Base-by-base conservation (phyloP, 768 basidiomycete genomes). In the Hortiboletus flavorubellus region DNA sequence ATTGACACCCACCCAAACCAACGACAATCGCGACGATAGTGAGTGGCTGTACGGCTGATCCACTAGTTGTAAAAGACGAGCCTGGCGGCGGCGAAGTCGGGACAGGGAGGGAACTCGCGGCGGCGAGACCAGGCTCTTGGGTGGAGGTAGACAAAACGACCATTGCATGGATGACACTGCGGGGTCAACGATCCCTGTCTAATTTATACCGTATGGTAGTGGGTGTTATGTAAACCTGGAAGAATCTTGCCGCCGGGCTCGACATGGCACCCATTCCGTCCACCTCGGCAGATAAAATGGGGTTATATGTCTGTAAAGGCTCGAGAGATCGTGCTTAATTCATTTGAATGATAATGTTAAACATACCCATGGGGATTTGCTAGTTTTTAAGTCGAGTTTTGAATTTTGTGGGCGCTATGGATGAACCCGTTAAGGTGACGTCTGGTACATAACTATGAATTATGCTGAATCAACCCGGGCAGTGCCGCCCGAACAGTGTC, bases 1-100 rank as follows among this genome's bases (percentile, higher is more conserved):
- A 2, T 8, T 0, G 15, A 46, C 21, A 51, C 62, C 15, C 40
- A 65, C 64, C 53, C 34, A 61, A 16, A 12, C 64, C 53, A 6
- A 64, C 15, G 30, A 61, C 49, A 30, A 60, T 59, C 1, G 43
- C 53, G 2, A 50, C 1, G 21, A 65, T 52, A 1, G 64, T 65
- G 18, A 31, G 14, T 18, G 23, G 29, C 35, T 64, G 56, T 2
- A 64, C 54, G 5, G 59, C 15, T 4, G 59, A 8, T 21, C 29
- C 16, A 3, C 15, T 0, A 12, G 26, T 23, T 18, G 49, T 18
- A 15, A 33, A 49, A n/a, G 21, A 5, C 11, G 33, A 7, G 5
- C 14, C 10, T 16, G 30, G n/a, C 3, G 39, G 6, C 5, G 39
- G 30, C 8, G 56, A 5, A 2, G 21, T 38, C n/a, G 42, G 45